Evolutionary conservation across 2,329 filamentous ascomycete species (phyloP), one percentile per base, ranked within the genome.

Genomic region (Neophaeococcomyces mojaviensis): DNA sequence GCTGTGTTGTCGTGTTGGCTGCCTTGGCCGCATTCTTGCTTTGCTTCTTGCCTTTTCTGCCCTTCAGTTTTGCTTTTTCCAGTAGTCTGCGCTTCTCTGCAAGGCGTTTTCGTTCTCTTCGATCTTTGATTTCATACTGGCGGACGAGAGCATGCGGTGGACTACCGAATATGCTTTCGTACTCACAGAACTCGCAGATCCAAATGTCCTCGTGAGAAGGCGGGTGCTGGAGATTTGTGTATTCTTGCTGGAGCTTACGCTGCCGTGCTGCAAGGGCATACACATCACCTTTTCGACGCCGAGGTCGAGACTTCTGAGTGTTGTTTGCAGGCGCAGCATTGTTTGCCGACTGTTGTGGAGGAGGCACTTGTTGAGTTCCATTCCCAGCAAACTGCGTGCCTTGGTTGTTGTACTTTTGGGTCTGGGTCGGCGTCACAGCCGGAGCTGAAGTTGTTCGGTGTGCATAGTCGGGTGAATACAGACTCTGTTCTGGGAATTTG

Each of bases 181-280:
- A 98, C 65, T 98, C 92, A 70, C 92, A 98, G 63, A 97, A 97
- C 60, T 96, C 87, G 67, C 92, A 98, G 38, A 97, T 88, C 86
- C 89, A 97, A 41, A 88, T 77, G 50, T 95, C 86, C 54, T 87
- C 84, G 1, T 70, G 63, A 15, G 67, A 70, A 0, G 85, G 84
- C 1, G 86, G 84, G 58, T 86, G 82, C 57, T 85, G 81, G 51
- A 79, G 79, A 63, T 92, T 94, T 47, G 79, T 76, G 53, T 85
- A 83, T 57, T 86, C 78, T 50, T 92, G 86, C 59, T 86, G 77
- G 38, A 86, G 77, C 49, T 84, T 83, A 5, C 92, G 84, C 54
- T 88, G 80, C 19, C 81, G 80, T 20, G 88, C 89, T 48, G 88
- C 87, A 50, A 80, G 68, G 1, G 78, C 72, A 53, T 92, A 86